Conservation (phyloP, 768 basidiomycete species). For the Russula dissimulans region DNA sequence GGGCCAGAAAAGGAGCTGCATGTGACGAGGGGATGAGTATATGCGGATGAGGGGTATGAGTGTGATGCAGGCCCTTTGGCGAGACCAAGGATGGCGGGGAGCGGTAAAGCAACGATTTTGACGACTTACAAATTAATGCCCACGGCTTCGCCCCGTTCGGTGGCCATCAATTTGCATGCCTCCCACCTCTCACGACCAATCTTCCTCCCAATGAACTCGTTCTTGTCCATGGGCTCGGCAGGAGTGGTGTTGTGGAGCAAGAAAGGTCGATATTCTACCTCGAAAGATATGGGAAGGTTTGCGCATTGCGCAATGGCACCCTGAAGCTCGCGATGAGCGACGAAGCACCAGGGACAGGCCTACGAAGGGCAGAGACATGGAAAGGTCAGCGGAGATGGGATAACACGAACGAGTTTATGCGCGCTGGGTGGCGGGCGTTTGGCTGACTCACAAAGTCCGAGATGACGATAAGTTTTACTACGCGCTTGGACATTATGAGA, state of each 20-base stretch:
- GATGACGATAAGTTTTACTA: constrained; percentile 21
- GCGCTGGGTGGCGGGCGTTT: neutral
- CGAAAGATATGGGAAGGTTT: constrained; percentile 28
- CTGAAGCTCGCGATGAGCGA: constrained; percentile 33
- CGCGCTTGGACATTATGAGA: constrained; percentile 13
- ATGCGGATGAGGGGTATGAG: neutral
- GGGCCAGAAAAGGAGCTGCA: constrained; percentile 49
- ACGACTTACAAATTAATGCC: constrained; percentile 38
- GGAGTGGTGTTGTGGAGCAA: constrained; percentile 33
- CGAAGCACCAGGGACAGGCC: constrained; percentile 37
- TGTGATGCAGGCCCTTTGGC: neutral
- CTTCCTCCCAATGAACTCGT: constrained; percentile 26
- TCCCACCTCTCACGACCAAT: constrained; percentile 34
- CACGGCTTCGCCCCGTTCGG: constrained; percentile 29
- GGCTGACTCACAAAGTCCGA: constrained; percentile 29
- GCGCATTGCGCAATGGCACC: constrained; percentile 29
- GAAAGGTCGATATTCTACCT: constrained; percentile 41
- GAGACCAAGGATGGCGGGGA: neutral
- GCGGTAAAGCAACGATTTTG: neutral
- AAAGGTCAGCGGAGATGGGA: constrained; percentile 7
- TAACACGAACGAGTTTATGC: neutral
- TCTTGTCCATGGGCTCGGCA: constrained; percentile 24
- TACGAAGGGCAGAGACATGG: constrained; percentile 4
- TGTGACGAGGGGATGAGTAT: neutral
- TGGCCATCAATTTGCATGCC: constrained; percentile 26